Evolutionary conservation across 371 early-diverging fungal genomes (phyloP).

Genomic region (Mortierella sp.): DNA sequence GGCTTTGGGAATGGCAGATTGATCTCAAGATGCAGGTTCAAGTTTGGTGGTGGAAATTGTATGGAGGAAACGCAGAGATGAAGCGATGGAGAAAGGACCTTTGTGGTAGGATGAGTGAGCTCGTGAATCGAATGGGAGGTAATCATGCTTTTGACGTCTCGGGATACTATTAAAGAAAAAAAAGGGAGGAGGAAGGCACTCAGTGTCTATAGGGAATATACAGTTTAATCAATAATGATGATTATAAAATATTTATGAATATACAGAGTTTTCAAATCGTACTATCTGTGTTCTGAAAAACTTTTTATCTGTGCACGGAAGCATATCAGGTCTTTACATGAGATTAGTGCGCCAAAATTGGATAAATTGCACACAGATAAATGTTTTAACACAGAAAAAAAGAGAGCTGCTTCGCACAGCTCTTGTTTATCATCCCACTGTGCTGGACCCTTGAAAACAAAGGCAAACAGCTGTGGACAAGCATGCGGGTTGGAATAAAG

Average conservation of each 20-base stretch:
- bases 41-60: slow-evolving; percentile 56
- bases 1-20: slow-evolving; percentile 58
- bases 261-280: too few relatives aligned
- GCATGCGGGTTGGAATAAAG: too few relatives aligned
- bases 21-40: slow-evolving; percentile 50
- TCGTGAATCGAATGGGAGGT: slow-evolving; percentile 46
- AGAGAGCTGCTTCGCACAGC: too few relatives aligned
- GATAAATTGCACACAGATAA: too few relatives aligned
- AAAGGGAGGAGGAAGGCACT: neutral
- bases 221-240: neutral
- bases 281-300: too few relatives aligned
- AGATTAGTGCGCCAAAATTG: too few relatives aligned
- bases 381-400: too few relatives aligned
- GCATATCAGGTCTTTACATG: too few relatives aligned
- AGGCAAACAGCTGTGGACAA: too few relatives aligned
- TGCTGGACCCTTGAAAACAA: too few relatives aligned
- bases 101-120: slow-evolving; percentile 23
- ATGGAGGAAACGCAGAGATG: slow-evolving; percentile 50
- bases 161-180: slow-evolving; percentile 1
- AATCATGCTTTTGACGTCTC: slow-evolving; percentile 34
- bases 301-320: too few relatives aligned
- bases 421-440: too few relatives aligned
- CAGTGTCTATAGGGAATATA: neutral
- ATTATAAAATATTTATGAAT: neutral
- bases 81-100: slow-evolving; percentile 53